These are phyloP conservation scores for Suillus ampliporus DNA, from an alignment of 768 basidiomycete genomes.

Conservation along the genomic window DNA sequence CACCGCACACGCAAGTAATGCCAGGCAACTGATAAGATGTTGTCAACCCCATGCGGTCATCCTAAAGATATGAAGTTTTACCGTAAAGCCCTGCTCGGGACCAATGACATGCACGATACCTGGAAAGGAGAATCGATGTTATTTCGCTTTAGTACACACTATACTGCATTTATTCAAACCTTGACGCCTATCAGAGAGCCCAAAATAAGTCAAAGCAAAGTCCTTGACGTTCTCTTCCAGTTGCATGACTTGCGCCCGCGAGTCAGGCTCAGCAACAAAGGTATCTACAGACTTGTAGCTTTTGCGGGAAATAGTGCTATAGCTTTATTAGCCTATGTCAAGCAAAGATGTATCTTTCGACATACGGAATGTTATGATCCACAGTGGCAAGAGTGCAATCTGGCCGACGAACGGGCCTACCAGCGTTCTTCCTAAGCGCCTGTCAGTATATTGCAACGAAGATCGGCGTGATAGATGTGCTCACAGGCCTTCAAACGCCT, in stretches of 20 bases:
- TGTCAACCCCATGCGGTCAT: conserved; percentile 4
- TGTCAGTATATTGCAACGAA: conserved; percentile 19
- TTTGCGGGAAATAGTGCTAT: conserved; percentile 75
- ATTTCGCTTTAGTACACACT: neutral
- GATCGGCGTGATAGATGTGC: conserved; percentile 28
- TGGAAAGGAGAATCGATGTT: conserved; percentile 29
- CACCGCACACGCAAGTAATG: conserved; percentile 87
- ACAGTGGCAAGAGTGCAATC: conserved; percentile 91
- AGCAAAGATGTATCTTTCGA: conserved; percentile 19
- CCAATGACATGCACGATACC: conserved; percentile 91
- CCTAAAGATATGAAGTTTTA: conserved; percentile 33
- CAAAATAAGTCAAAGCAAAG: conserved; percentile 92
- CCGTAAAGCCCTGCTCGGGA: conserved; percentile 93
- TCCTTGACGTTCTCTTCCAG: conserved; percentile 91
- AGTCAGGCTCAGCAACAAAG: conserved; percentile 86
- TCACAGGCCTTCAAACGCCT: conserved; percentile 88
- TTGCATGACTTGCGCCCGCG: conserved; percentile 80
- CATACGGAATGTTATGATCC: conserved; percentile 88
- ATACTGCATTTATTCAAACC: conserved; percentile 47
- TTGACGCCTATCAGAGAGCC: conserved; percentile 87
- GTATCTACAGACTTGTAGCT: conserved; percentile 70
- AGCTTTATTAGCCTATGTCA: conserved; percentile 6
- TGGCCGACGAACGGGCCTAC: conserved; percentile 77
- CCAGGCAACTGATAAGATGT: conserved; percentile 61
- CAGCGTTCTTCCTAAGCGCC: conserved; percentile 64